Conservation (phyloP, 2,329 filamentous ascomycete genomes). For the Claviceps arundinis region DNA sequence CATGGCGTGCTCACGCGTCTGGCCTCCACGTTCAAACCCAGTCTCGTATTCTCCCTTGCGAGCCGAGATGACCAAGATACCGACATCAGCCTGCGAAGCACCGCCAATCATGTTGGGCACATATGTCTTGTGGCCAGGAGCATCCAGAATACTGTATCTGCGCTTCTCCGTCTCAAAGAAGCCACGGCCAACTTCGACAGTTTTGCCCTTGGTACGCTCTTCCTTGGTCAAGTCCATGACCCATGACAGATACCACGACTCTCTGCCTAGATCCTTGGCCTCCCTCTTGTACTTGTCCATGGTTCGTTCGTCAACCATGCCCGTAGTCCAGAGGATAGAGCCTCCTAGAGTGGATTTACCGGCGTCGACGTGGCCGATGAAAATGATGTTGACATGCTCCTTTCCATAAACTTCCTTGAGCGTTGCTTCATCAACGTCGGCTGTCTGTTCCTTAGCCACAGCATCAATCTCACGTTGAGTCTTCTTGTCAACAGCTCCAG, state of each 20-base stretch:
- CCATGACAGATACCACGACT: constrained; percentile 99
- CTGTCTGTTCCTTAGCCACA: constrained; percentile 69
- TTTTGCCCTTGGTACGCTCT: constrained; percentile 92
- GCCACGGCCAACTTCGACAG: constrained; percentile 88
- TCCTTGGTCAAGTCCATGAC: constrained; percentile 95
- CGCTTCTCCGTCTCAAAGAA: constrained; percentile 97
- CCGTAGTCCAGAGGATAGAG: constrained; percentile 81
- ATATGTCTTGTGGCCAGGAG: constrained; percentile 94
- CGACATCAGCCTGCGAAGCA: constrained; percentile 84
- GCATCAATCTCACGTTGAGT: constrained; percentile 59
- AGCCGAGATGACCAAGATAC: constrained; percentile 88
- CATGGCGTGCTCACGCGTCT: constrained; percentile 95
- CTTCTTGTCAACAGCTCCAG: constrained; percentile 38
- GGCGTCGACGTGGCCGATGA: constrained; percentile 95
- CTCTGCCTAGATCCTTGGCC: constrained; percentile 88
- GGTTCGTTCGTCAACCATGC: constrained; percentile 98
- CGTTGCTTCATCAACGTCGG: constrained; percentile 57
- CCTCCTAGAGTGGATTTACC: constrained; percentile 95
- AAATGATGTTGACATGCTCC: constrained; percentile 86
- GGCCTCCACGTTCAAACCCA: constrained; percentile 89
- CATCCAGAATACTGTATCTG: constrained; percentile 91
- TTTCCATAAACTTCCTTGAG: constrained; percentile 95
- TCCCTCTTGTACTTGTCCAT: constrained; percentile 97
- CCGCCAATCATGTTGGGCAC: constrained; percentile 98
- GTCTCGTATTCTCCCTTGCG: constrained; percentile 99